Evolutionary conservation across 169 alveolate species (phyloP), one percentile per base, ranked within the genome.

Genomic region (Babesia gibsoni): DNA sequence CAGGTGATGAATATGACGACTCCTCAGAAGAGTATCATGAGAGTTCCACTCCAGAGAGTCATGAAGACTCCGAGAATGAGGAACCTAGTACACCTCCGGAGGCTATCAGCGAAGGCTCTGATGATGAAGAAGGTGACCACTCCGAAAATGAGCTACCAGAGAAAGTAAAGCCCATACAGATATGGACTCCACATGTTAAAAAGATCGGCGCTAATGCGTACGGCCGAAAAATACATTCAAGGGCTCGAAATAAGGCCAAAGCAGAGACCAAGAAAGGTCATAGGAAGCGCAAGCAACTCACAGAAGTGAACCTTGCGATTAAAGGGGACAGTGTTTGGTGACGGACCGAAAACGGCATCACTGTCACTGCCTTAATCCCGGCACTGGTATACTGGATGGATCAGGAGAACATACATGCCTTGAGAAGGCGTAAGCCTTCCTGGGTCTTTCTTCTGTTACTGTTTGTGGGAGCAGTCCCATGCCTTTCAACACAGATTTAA

Each of bases 101-200:
- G 1, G 27, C n/a, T 16, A 22, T 8, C 12, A 14, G 23, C 52
- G 46, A 6, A 3, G 84, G 29, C 61, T 25, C 52, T 9, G 37
- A 7, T 30, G 59, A 29, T 33, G 83, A 58, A 25, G 70, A 12
- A 20, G 49, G n/a, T n/a, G 33, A 48, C 35, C 50, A 32, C 3
- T 16, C 48, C 20, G 82, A 57, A 35, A 25, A 68, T 14, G 52
- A 52, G n/a, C 64, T 29, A 0, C 4, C 29, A 2, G 61, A 58
- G 22, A 67, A 56, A 52, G 35, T 12, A 8, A 79, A 57, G 29
- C 88, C 80, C 45, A 79, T 79, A 8, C 88, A 79, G 25, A 79
- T 79, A 23, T 79, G 88, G 88, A 58, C 25, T 16, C 88, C 88
- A 16, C 83, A 79, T 53, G 83, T 79, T 14, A 68, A 67, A 39